A percentile compares a stretch with the other conserved stretches of the same genome.
These are phyloP conservation scores for Ogataea sp. DNA, from an alignment of 805 yeast species.

Conservation along the genomic window DNA sequence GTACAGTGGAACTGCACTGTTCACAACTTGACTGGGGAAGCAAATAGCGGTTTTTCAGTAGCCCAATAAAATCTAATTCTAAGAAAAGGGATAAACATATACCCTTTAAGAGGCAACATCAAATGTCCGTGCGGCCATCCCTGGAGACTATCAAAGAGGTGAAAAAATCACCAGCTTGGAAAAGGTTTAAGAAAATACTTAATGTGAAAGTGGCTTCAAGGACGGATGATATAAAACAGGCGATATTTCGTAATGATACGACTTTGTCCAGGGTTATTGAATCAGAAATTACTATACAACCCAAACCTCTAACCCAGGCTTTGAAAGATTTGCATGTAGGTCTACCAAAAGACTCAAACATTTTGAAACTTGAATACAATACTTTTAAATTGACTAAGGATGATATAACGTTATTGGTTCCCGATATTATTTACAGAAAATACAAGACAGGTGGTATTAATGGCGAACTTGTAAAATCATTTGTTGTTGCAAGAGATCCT, in stretches of 20 bases:
- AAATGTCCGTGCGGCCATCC: neutral
- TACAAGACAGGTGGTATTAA: conserved; percentile 8
- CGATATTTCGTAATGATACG: neutral
- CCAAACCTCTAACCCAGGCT: neutral
- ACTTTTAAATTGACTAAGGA: conserved; percentile 28
- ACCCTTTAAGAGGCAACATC: too few relatives aligned
- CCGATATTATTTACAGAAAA: conserved; percentile 24
- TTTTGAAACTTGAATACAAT: conserved; percentile 30
- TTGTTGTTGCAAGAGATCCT: conserved; percentile 43
- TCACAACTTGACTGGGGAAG: too few relatives aligned
- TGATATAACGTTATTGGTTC: conserved; percentile 34
- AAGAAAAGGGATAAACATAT: too few relatives aligned
- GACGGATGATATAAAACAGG: neutral
- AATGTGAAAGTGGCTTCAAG: neutral
- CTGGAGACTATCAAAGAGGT: neutral
- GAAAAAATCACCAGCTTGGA: neutral
- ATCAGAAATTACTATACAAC: neutral
- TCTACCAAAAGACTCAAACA: conserved; percentile 15
- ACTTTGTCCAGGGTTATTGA: too few relatives aligned
- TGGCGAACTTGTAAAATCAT: conserved; percentile 4
- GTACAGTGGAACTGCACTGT: too few relatives aligned
- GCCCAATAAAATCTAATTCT: too few relatives aligned
- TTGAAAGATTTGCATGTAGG: neutral
- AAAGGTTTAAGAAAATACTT: too few relatives aligned
- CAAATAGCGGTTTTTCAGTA: too few relatives aligned